Percentiles rank a stretch among this genome's conserved stretches.
These are phyloP conservation scores for Passiflora organensis DNA, from an alignment of 345 rosid genomes.

Conservation along the genomic window DNA sequence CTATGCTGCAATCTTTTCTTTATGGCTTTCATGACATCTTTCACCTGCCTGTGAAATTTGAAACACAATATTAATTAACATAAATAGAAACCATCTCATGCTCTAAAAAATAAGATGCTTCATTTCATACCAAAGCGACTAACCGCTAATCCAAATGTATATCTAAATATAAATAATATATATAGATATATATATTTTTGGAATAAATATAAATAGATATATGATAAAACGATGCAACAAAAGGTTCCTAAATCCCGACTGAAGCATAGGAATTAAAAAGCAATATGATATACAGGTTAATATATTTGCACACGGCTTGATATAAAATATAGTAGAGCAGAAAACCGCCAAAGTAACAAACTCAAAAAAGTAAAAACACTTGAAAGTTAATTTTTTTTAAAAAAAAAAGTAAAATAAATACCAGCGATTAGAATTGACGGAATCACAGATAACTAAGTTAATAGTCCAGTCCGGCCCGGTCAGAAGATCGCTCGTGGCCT, in stretches of 20 bases:
- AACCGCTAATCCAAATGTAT: too few species aligned
- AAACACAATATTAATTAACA: neutral
- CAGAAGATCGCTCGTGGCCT: constrained; percentile 90
- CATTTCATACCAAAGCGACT: too few species aligned
- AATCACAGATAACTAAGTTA: constrained; percentile 91
- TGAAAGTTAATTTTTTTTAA: constrained; percentile 10
- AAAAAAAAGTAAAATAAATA: constrained; percentile 14
- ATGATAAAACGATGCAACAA: too few species aligned
- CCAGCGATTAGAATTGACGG: constrained; percentile 73
- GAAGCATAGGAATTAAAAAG: neutral
- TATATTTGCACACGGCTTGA: too few species aligned
- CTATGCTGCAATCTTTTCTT: constrained; percentile 87
- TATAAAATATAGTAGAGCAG: too few species aligned
- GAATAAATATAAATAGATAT: too few species aligned
- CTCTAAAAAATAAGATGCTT: too few species aligned
- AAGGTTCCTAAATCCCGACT: too few species aligned
- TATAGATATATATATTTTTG: too few species aligned
- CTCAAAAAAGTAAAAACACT: neutral
- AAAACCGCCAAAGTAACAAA: neutral
- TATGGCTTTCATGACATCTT: constrained; percentile 85
- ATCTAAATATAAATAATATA: too few species aligned
- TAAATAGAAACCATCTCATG: neutral
- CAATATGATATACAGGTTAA: too few species aligned
- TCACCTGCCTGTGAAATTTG: constrained; percentile 71
- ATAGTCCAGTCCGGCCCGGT: constrained; percentile 90